phyloP scores from a whole-genome alignment of 768 basidiomycete species.

The Pleurotus giganteus region DNA sequence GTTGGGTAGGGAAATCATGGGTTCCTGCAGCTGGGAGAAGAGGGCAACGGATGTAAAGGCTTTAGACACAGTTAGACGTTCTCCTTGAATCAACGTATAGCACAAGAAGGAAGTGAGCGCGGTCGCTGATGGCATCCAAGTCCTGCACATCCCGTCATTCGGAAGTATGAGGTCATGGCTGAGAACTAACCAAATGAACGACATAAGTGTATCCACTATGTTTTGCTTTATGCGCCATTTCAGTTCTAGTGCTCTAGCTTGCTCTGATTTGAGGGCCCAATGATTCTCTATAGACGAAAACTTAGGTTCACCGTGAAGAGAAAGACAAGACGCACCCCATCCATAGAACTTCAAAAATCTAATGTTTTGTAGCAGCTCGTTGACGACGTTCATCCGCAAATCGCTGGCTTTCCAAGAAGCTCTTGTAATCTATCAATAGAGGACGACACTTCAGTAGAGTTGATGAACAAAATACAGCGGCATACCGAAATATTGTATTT shows the following conservation, averaged over 20 bases:
- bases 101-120: conserved; percentile 61
- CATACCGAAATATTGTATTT: conserved; percentile 63
- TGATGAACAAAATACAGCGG: background rate
- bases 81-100: conserved; percentile 63
- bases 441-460: background rate
- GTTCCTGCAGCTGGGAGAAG: conserved; percentile 68
- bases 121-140: conserved; percentile 71
- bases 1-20: conserved; percentile 62
- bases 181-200: conserved; percentile 62
- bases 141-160: conserved; percentile 37
- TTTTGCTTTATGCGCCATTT: conserved; percentile 67
- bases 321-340: conserved; percentile 50
- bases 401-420: conserved; percentile 65
- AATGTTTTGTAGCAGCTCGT: conserved; percentile 75
- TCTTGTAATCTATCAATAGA: conserved; percentile 45
- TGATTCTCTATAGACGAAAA: conserved; percentile 43
- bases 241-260: conserved; percentile 61
- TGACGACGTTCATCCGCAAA: conserved; percentile 65
- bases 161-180: background rate
- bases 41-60: conserved; percentile 81
- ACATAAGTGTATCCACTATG: conserved; percentile 54
- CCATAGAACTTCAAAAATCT: conserved; percentile 75
- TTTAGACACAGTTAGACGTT: conserved; percentile 71
- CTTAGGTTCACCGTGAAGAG: conserved; percentile 4
- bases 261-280: conserved; percentile 54